Percentiles rank a stretch among this genome's conserved stretches.
phyloP scores from a whole-genome alignment of 176 grass and related monocot species.

The Carex myosuroides region DNA sequence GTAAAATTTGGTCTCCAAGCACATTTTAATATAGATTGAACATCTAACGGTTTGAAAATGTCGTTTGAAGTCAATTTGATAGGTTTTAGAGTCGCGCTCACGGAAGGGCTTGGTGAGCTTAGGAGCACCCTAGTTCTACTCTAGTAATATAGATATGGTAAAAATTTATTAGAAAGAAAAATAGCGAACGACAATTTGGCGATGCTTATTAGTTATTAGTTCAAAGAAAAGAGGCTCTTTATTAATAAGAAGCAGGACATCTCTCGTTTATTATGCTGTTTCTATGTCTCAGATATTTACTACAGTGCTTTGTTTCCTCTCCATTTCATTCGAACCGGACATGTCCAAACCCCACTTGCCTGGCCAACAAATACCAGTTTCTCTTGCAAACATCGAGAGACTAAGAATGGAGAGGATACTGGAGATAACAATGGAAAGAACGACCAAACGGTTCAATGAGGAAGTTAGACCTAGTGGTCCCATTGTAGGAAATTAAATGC shows the following conservation, averaged over 20 bases:
- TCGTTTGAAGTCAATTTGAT: too few species aligned
- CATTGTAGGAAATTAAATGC: slow-evolving; percentile 6
- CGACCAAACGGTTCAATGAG: neutral
- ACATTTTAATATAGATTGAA: too few species aligned
- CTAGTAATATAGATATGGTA: too few species aligned
- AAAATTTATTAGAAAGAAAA: too few species aligned
- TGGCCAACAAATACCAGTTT: too few species aligned
- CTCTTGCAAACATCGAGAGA: too few species aligned
- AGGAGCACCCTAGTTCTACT: too few species aligned
- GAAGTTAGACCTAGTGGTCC: neutral
- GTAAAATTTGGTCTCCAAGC: too few species aligned
- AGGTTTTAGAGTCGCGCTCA: too few species aligned
- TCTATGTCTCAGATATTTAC: neutral
- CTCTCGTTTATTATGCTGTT: neutral
- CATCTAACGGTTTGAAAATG: too few species aligned
- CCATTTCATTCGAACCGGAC: neutral
- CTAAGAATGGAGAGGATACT: neutral
- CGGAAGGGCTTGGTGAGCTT: too few species aligned
- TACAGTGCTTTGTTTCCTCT: neutral
- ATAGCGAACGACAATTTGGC: too few species aligned
- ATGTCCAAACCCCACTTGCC: neutral
- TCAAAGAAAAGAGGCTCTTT: neutral
- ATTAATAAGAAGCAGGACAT: neutral
- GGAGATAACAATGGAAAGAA: neutral
- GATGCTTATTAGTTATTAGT: neutral